phyloP scores from a whole-genome alignment of 192 early-diverging fungal species.

The Linnemannia schmuckeri region DNA sequence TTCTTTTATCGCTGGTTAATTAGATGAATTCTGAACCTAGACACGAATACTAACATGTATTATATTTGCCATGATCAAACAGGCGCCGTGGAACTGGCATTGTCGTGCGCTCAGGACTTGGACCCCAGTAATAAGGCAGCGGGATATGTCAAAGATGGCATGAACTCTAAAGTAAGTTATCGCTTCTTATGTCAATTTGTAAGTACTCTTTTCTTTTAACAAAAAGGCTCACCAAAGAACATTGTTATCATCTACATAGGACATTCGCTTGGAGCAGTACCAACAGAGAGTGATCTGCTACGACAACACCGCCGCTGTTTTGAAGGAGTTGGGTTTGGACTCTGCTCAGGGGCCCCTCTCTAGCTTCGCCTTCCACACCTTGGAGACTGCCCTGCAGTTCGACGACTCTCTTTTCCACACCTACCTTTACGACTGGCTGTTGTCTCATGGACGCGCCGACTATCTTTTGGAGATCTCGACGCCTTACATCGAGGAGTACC shows the following conservation, averaged over 20 bases:
- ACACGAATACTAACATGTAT: background rate
- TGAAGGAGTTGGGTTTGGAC: constrained; percentile 36
- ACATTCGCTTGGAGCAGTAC: constrained; percentile 36
- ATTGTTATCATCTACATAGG: constrained; percentile 15
- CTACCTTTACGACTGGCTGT: constrained; percentile 75
- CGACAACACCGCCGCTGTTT: constrained; percentile 26
- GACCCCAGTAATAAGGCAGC: constrained; percentile 70
- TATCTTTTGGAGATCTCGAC: constrained; percentile 64
- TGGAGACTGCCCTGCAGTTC: constrained; percentile 58
- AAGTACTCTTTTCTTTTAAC: constrained; percentile 20
- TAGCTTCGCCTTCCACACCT: constrained; percentile 40
- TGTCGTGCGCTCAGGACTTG: constrained; percentile 67
- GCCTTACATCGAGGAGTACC: constrained; percentile 61
- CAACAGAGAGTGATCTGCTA: constrained; percentile 39
- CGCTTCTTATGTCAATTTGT: constrained; percentile 57
- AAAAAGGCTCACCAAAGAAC: constrained; percentile 12
- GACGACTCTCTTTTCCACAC: constrained; percentile 76
- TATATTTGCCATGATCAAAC: constrained; percentile 16
- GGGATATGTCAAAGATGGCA: constrained; percentile 68
- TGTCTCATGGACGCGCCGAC: constrained; percentile 59
- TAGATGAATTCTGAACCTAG: too few species aligned
- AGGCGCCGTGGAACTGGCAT: constrained; percentile 65
- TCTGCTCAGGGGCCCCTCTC: constrained; percentile 42
- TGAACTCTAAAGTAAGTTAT: constrained; percentile 59
- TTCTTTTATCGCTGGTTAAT: background rate